Base-by-base conservation (phyloP, 2,329 filamentous ascomycete genomes). In the Diplocarpon rosae region DNA sequence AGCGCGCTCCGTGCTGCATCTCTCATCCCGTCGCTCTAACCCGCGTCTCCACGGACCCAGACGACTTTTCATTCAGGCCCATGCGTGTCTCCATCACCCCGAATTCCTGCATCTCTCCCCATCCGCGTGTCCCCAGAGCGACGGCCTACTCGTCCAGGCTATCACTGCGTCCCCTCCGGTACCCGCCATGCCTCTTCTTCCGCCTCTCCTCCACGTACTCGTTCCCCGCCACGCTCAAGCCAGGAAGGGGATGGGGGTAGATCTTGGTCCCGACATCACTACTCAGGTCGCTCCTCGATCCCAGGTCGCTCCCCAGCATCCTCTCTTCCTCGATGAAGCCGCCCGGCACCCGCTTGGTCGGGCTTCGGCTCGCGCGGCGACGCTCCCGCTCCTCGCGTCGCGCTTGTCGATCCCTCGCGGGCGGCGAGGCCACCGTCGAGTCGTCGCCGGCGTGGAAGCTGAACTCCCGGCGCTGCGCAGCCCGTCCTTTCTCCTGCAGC, bases 401-500 rank as follows among this genome's bases (percentile, higher is more conserved):
- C 43, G 32, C 28, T 40, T 42, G 11, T 39, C 38, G 30, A 5
- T 32, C 30, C 3, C n/a, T 12, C 4, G 30, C 4, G 9, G 50
- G 48, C 36, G 8, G 39, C 33, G 47, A 47, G 27, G 45, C 45
- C 15, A 53, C 52, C 4, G 50, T 51, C 24, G 56, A 51, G 32
- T 63, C 60, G 37, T 62, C 59, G 1, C 59, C 59, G 28, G 42
- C 43, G 30, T 55, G 51, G 50, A 62, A 63, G 28, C 50, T 55
- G 45, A 63, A 62, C 40, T 63, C 58, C 16, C 60, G 50, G n/a
- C 55, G 47, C 28, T 54, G 52, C 17, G 56, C 62, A 3, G 64
- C 58, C 9, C 73, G 68, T 39, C 69, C 70, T 53, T 74, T 71
- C 43, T 76, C 72, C 42, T 72, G 69, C n/a, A 76, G 63, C 32